Evolutionary conservation across 2,329 filamentous ascomycete species (phyloP).

Genomic region (Fusarium torreyae): DNA sequence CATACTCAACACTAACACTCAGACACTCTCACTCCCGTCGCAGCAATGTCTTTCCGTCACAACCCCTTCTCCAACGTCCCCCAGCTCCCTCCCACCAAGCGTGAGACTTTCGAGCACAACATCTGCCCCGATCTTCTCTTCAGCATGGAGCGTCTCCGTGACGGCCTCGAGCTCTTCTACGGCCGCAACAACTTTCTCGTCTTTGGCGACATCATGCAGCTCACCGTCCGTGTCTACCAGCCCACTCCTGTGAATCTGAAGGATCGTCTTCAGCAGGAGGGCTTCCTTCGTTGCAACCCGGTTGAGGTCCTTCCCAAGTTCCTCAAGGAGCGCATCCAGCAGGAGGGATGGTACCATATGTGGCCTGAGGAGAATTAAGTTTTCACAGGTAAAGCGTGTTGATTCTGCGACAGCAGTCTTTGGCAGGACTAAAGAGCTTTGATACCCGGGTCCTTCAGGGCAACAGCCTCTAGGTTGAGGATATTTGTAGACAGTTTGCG

Average conservation of each 20-base stretch:
- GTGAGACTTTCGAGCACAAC: not conserved
- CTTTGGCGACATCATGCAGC: constrained; percentile 24
- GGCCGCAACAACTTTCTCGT: constrained; percentile 19
- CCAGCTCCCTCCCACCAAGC: not conserved
- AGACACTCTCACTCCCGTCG: too few relatives aligned
- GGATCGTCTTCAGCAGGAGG: constrained; percentile 2
- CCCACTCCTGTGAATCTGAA: not conserved
- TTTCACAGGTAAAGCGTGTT: not conserved
- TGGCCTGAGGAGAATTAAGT: constrained; percentile 2
- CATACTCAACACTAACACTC: not conserved
- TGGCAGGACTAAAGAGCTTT: not conserved
- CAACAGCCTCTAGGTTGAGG: not conserved
- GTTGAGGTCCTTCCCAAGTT: not conserved
- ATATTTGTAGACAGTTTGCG: not conserved
- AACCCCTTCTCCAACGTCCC: not conserved
- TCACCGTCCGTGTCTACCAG: constrained; percentile 2
- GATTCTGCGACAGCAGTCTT: not conserved
- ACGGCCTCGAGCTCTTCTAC: constrained; percentile 5
- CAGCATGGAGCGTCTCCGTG: not conserved
- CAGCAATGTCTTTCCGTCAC: not conserved
- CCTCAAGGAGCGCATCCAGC: constrained; percentile 2
- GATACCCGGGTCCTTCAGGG: too few relatives aligned
- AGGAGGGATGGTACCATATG: constrained; percentile 14
- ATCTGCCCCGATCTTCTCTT: constrained; percentile 4
- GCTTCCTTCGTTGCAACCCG: not conserved